Evolutionary conservation across 169 alveolate species (phyloP).

Genomic region (Plasmodium sp.): DNA sequence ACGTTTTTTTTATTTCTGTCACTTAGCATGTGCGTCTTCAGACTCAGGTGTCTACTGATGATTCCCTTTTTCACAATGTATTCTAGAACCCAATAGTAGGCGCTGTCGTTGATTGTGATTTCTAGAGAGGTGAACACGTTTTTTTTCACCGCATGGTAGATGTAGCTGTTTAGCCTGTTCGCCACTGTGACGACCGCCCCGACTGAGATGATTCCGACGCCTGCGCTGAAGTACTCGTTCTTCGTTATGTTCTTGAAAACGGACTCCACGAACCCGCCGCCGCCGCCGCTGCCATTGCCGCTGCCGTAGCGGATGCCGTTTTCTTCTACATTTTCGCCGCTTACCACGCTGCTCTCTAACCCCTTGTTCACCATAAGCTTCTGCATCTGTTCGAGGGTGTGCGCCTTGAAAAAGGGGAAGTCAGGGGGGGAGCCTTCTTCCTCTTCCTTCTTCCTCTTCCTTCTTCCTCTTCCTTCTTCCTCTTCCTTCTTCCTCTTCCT

Average conservation of each 20-base stretch:
- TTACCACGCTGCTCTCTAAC: constrained; percentile 4
- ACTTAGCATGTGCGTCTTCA: constrained; percentile 41
- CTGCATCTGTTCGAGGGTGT: constrained; percentile 10
- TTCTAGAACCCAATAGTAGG: constrained; percentile 84
- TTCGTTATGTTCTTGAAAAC: constrained; percentile 67
- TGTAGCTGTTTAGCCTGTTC: constrained; percentile 60
- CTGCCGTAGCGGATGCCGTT: no score
- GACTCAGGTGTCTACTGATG: constrained; percentile 76
- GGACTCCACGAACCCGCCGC: constrained; percentile 34
- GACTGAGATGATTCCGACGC: constrained; percentile 76
- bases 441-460: no score
- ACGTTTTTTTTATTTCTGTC: constrained; percentile 44
- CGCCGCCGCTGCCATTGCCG: no score
- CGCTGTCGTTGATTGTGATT: constrained; percentile 80
- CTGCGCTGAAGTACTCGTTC: constrained; percentile 76
- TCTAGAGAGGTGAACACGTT: constrained; percentile 74
- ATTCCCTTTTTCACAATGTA: constrained; percentile 78
- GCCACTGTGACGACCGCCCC: constrained; percentile 75
- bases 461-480: no score
- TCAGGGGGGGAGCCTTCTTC: background rate
- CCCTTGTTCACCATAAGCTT: constrained; percentile 30
- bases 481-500: no score
- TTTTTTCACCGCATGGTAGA: constrained; percentile 73
- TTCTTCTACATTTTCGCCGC: background rate
- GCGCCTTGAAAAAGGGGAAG: background rate